Base-by-base conservation (phyloP, 495 filamentous ascomycete genomes). In the Penicillium silybi region DNA sequence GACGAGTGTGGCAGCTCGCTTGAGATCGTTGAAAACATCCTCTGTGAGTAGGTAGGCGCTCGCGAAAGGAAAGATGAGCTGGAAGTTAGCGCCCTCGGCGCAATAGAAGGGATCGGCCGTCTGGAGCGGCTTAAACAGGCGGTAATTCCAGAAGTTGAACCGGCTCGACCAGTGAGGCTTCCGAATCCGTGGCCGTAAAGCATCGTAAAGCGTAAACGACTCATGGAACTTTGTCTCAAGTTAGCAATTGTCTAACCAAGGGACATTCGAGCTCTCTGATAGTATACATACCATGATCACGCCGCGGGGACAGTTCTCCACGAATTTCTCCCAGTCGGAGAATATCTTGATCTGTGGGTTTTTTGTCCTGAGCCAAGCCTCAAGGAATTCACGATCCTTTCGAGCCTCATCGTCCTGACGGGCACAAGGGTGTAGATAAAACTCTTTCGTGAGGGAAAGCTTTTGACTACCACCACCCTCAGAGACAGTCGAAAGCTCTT, bases 1-100 rank as follows among this genome's bases (percentile, higher is more conserved):
- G 4, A 89, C 53, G n/a, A 87, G 70, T 4, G 76, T 63, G 10
- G 71, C 60, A 3, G 81, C 69, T 37, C 66, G 74, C 3, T 70
- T 58, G 1, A 80, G 77, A 19, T 84, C 76, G 15, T 0, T 69
- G 69, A 48, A 82, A 54, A 86, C 77, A 48, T 84, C 85, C 32
- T 86, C 83, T 0, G 85, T 85, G 5, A 90, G 57, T 0, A 89
- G 63, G 19, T 85, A 77, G 1, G 74, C 81, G 5, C 68, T 65
- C 5, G 85, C 83, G 22, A 68, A 60, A 6, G 81, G 79, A 44
- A 89, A 86, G 3, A 89, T 58, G 2, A 79, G 75, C 50, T 73
- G 59, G 10, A 73, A 61, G 34, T 74, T 61, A 1, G 54, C 46
- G 8, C 50, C 48, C 11, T 48, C 44, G 9, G 50, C 57, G 35